phyloP scores from a whole-genome alignment of 2,329 filamentous ascomycete species.

The Scytalidium lignicola region DNA sequence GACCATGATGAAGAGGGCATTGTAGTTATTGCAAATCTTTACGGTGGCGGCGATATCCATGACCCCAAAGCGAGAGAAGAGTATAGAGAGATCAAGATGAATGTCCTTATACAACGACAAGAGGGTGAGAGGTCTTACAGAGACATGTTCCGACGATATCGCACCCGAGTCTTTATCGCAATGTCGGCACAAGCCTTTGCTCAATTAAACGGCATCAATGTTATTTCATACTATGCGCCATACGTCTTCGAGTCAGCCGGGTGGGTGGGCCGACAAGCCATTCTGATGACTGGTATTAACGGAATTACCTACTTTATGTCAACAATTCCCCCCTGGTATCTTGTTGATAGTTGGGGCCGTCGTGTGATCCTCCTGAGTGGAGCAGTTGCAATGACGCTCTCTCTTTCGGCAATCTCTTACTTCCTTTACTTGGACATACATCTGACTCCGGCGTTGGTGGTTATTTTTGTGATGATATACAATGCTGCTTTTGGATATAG shows the following conservation, averaged over 20 bases:
- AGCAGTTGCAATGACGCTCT: slow-evolving; percentile 82
- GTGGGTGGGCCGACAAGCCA: slow-evolving; percentile 86
- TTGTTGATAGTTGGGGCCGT: slow-evolving; percentile 88
- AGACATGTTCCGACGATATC: slow-evolving; percentile 94
- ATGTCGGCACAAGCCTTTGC: slow-evolving; percentile 97
- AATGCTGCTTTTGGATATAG: slow-evolving; percentile 94
- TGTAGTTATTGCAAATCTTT: slow-evolving; percentile 95
- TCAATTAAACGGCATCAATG: slow-evolving; percentile 97
- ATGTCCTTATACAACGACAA: slow-evolving; percentile 85
- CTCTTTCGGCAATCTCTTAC: slow-evolving; percentile 86
- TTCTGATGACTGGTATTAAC: slow-evolving; percentile 97
- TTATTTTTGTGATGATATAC: slow-evolving; percentile 96
- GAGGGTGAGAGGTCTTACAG: slow-evolving; percentile 87
- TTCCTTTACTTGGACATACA: slow-evolving; percentile 84
- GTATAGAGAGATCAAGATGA: slow-evolving; percentile 98
- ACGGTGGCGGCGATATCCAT: slow-evolving; percentile 93
- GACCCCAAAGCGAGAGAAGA: slow-evolving; percentile 89
- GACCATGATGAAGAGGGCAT: slow-evolving; percentile 98
- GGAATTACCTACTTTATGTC: slow-evolving; percentile 85
- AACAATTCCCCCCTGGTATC: slow-evolving; percentile 94
- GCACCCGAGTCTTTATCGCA: slow-evolving; percentile 90
- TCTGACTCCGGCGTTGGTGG: slow-evolving; percentile 77
- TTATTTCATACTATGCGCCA: slow-evolving; percentile 98
- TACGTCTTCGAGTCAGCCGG: slow-evolving; percentile 95
- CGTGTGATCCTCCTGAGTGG: slow-evolving; percentile 85